phyloP scores from a whole-genome alignment of 2,329 filamentous ascomycete species.

The Fusarium annulatum region DNA sequence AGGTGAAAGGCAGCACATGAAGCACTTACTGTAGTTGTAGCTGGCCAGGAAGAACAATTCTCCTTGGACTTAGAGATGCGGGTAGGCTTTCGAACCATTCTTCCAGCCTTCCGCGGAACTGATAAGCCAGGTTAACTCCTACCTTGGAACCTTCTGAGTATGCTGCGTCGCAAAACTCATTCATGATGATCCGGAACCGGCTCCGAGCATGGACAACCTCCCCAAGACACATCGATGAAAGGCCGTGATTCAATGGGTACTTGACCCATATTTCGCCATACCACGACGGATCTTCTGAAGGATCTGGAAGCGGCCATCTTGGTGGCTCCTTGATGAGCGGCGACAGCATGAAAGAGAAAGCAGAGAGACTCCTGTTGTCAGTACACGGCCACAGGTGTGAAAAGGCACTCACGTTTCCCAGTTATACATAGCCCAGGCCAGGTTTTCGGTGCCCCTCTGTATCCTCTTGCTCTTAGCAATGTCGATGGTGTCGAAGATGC shows the following conservation, averaged over 20 bases:
- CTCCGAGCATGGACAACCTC: slow-evolving; percentile 45
- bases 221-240: slow-evolving; percentile 42
- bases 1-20: too few relatives aligned
- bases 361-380: slow-evolving; percentile 31
- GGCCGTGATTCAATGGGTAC: slow-evolving; percentile 46
- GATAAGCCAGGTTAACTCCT: slow-evolving; percentile 34
- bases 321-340: slow-evolving; percentile 49
- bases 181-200: slow-evolving; percentile 50
- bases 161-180: slow-evolving; percentile 42
- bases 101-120: slow-evolving; percentile 33
- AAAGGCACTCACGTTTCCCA: slow-evolving; percentile 46
- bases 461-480: slow-evolving; percentile 30
- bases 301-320: slow-evolving; percentile 46
- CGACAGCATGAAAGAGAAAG: slow-evolving; percentile 42
- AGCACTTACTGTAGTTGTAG: slow-evolving; percentile 51
- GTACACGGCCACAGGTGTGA: fast-evolving
- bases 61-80: slow-evolving; percentile 40
- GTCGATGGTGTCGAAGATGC: slow-evolving; percentile 43
- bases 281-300: slow-evolving; percentile 36
- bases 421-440: slow-evolving; percentile 52
- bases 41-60: slow-evolving; percentile 50
- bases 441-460: slow-evolving; percentile 38
- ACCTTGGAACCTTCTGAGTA: slow-evolving; percentile 26
- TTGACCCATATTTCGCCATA: slow-evolving; percentile 53
- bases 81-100: slow-evolving; percentile 47